Evolutionary conservation across 495 filamentous ascomycete genomes (phyloP), one percentile per base, ranked within the genome.

Genomic region (Tuber melanosporum): DNA sequence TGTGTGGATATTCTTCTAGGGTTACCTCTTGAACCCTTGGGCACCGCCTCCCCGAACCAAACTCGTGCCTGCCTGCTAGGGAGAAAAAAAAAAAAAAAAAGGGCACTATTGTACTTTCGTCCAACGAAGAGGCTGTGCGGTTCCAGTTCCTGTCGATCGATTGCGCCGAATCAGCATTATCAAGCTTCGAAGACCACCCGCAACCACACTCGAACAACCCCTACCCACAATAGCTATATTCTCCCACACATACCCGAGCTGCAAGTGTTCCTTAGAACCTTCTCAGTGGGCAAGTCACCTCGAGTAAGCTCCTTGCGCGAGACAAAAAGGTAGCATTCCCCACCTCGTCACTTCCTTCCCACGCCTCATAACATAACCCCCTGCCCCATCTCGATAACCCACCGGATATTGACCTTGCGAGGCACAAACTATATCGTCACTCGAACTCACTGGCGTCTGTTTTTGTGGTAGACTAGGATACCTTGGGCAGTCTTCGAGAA

Each of bases 371-470:
- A 41, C 12, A 47, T 71, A 32, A 70, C 49, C 42, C 57, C 70
- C 71, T 72, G 39, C 15, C 57, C 69, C 73, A 47, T 39, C 36
- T 62, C 22, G 41, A 22, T 15, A 41, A 46, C n/a, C 71, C 45
- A 76, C 77, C 52, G 71, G 78, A 39, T 14, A 70, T 80, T 76
- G 75, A 80, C 71, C 78, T 80, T 32, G 47, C 77, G 46, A 80
- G 77, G 74, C 73, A 66, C 46, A 80, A 36, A 36, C 57, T 19
- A 19, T 32, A 78, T 73, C 49, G 78, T 71, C 69, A 42, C 62
- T 32, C n/a, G 36, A 32, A 57, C 72, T 44, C 39, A 79, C 78
- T 79, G 70, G 71, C 77, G 22, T 36, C 70, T 71, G 41, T 72
- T 80, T 46, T 44, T 22, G 71, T 71, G 72, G 72, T 70, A 73